Evolutionary conservation across 495 filamentous ascomycete species (phyloP).

Genomic region (Gamarada debralockiae): DNA sequence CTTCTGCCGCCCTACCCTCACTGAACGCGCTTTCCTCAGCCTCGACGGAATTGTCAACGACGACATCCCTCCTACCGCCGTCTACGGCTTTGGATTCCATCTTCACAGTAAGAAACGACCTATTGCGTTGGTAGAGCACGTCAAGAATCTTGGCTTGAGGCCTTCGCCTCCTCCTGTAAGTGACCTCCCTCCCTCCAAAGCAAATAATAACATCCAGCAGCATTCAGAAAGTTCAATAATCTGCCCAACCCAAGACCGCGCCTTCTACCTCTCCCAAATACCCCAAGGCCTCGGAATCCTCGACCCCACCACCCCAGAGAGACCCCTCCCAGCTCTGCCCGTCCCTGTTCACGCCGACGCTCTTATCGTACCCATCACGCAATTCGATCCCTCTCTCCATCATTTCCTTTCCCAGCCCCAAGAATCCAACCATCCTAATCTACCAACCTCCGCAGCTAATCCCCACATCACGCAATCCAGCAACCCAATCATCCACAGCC

Average conservation of each 20-base stretch:
- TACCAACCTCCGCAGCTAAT: background rate
- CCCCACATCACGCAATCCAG: background rate
- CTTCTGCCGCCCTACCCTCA: constrained; percentile 39
- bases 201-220: background rate
- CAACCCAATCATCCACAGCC: background rate
- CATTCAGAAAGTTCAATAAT: background rate
- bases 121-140: constrained; percentile 14
- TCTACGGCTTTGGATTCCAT: constrained; percentile 41
- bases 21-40: constrained; percentile 42
- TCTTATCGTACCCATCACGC: background rate
- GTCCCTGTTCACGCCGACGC: background rate
- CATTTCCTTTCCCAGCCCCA: no score
- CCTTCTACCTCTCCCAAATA: background rate
- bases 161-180: constrained; percentile 13
- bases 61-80: constrained; percentile 36
- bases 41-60: constrained; percentile 44
- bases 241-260: background rate
- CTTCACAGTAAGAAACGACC: constrained; percentile 10
- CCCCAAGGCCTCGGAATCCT: background rate
- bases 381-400: no score
- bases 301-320: background rate
- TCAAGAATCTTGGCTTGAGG: constrained; percentile 21
- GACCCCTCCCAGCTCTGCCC: background rate
- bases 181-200: background rate
- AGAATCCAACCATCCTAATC: background rate